Conservation (phyloP, 148 eudicot genomes). For the Fagopyrum tataricum region DNA sequence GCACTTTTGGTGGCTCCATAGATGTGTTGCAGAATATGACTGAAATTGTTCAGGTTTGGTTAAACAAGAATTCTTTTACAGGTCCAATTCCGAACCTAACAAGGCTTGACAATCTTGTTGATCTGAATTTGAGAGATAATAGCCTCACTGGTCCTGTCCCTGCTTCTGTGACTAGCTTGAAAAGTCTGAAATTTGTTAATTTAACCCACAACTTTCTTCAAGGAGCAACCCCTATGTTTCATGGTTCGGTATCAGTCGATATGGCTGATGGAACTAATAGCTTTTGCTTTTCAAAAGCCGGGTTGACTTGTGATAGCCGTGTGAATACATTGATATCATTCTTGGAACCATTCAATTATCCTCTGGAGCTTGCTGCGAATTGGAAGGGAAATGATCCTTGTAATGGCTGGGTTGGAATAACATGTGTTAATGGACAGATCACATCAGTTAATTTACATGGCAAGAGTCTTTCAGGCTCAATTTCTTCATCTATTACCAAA, state of each 20-base stretch:
- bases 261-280: conserved; percentile 32
- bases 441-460: neutral
- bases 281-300: conserved; percentile 53
- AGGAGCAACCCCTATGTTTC: conserved; percentile 60
- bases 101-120: conserved; percentile 25
- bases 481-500: conserved; percentile 5
- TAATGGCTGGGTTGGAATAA: neutral
- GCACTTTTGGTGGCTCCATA: conserved; percentile 49
- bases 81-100: conserved; percentile 86
- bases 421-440: neutral
- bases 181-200: conserved; percentile 35
- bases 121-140: conserved; percentile 67
- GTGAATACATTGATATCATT: conserved; percentile 45
- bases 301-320: conserved; percentile 46
- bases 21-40: conserved; percentile 67
- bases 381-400: conserved; percentile 77
- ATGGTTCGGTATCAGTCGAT: conserved; percentile 31
- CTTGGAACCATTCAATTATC: conserved; percentile 55
- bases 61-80: conserved; percentile 51
- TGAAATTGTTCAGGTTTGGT: conserved; percentile 51
- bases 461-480: neutral
- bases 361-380: conserved; percentile 35
- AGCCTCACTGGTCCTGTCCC: conserved; percentile 69
- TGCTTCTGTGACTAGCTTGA: conserved; percentile 29
- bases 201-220: conserved; percentile 66